Base-by-base conservation (phyloP, 352 stramenopile genomes). In the Phytophthora sp. region DNA sequence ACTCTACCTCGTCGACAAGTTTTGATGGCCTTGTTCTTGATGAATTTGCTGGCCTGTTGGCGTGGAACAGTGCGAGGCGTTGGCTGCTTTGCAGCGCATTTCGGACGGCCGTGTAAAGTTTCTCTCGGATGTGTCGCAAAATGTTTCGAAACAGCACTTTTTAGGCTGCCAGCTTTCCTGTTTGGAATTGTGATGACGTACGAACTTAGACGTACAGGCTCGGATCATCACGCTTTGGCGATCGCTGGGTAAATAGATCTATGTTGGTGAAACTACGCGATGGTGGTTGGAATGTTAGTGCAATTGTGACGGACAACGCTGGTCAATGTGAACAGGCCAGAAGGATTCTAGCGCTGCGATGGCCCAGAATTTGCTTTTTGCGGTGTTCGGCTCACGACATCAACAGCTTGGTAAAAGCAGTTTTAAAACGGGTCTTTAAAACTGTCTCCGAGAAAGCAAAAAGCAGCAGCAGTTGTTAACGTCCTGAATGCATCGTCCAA, bases 1-100 rank as follows among this genome's bases (percentile, higher is more conserved):
- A 27, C 45, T 26, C n/a, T 53, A 16, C 45, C 45, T 27, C 26
- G 45, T 20, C 35, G 8, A 39, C 45, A 53, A 53, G 45, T 39
- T 26, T 41, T 53, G 26, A 27, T 27, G n/a, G 16, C 26, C 15
- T 15, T 27, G 27, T 53, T 39, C 45, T 41, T 12, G 45, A 41
- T 33, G 26, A 53, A n/a, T 39, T 18, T 21, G 16, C 35, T 41
- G 35, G 9, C 2, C 12, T 41, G 12, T 41, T 41, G 35, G 12
- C 16, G 16, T 1, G 12, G 9, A 41, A 41, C 35, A 41, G 20
- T 24, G 45, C 45, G 23, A 50, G 21, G 42, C 20, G 23, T 31
- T 50, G 42, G 21, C 42, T 4, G 15, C 23, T 12, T 27, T 50
- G 42, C 42, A 50, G 42, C 23, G 20, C 7, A 26, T 50, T 50